A percentile compares a stretch with the other conserved stretches of the same genome.
These are phyloP conservation scores for Auriscalpium microsporum DNA, from an alignment of 768 basidiomycete species.

Conservation along the genomic window DNA sequence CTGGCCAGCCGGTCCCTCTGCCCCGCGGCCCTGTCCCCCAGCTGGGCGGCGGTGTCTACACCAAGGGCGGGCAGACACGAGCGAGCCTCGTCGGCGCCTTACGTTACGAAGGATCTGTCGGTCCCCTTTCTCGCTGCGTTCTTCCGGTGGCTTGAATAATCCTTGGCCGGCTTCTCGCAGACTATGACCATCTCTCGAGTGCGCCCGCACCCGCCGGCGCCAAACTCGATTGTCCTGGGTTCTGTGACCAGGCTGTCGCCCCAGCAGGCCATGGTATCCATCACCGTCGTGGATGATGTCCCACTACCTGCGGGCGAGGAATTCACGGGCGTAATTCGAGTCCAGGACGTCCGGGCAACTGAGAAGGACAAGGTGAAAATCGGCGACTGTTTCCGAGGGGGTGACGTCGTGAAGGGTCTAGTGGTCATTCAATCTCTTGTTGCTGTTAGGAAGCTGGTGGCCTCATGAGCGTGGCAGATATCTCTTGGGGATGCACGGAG, in stretches of 20 bases:
- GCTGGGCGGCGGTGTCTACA: conserved; percentile 60
- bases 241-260: conserved; percentile 78
- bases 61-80: conserved; percentile 51
- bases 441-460: not conserved
- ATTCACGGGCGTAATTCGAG: conserved; percentile 80
- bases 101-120: conserved; percentile 53
- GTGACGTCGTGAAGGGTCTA: conserved; percentile 80
- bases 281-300: conserved; percentile 80
- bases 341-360: conserved; percentile 82
- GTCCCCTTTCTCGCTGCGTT: conserved; percentile 31
- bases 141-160: conserved; percentile 15
- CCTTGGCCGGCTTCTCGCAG: conserved; percentile 27
- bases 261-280: conserved; percentile 72
- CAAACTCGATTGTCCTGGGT: conserved; percentile 74
- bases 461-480: conserved; percentile 40
- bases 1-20: conserved; percentile 68
- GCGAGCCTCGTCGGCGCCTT: conserved; percentile 67
- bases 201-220: conserved; percentile 64
- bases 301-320: conserved; percentile 81
- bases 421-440: conserved; percentile 48
- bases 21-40: conserved; percentile 47
- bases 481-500: conserved; percentile 87
- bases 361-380: conserved; percentile 89
- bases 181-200: conserved; percentile 54
- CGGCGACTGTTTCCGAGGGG: conserved; percentile 84